Evolutionary conservation across 2,329 filamentous ascomycete genomes (phyloP).

Genomic region (Capronia coronata): DNA sequence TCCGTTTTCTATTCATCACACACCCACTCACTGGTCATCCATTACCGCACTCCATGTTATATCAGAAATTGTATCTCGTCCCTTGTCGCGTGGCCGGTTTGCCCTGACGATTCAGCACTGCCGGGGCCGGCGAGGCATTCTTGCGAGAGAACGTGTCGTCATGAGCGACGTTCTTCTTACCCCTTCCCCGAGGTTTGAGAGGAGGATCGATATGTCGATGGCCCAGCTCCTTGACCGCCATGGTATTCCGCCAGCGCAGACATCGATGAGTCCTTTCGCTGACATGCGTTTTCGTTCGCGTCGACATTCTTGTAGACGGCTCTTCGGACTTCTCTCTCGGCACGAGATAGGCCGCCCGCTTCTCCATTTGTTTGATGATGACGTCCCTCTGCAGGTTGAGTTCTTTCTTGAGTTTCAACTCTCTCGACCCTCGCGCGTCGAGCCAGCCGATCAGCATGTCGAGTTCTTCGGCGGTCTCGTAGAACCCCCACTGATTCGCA

Average conservation of each 20-base stretch:
- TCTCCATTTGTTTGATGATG: conserved; percentile 73
- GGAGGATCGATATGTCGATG: conserved; percentile 56
- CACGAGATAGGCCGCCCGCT: conserved; percentile 65
- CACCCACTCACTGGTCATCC: background rate
- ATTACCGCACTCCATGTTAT: background rate
- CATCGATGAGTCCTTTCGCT: conserved; percentile 54
- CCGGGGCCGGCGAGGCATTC: background rate
- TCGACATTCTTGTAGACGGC: conserved; percentile 52
- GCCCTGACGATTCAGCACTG: conserved; percentile 39
- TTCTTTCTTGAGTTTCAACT: conserved; percentile 82
- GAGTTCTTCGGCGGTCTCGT: conserved; percentile 70
- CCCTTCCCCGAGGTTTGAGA: conserved; percentile 36
- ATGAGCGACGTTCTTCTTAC: conserved; percentile 32
- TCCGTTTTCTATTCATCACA: too few species aligned
- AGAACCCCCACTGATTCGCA: conserved; percentile 84
- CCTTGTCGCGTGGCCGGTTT: conserved; percentile 49
- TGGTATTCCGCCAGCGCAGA: conserved; percentile 59
- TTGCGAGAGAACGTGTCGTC: conserved; percentile 32
- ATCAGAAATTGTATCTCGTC: conserved; percentile 42
- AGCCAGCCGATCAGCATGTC: conserved; percentile 81
- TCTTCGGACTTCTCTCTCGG: conserved; percentile 42
- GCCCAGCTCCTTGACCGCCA: conserved; percentile 52
- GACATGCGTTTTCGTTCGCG: conserved; percentile 55
- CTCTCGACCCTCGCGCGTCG: conserved; percentile 77
- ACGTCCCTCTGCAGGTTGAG: conserved; percentile 67